Base-by-base conservation (phyloP, 371 early-diverging fungal species). In the Lichtheimia ornata region DNA sequence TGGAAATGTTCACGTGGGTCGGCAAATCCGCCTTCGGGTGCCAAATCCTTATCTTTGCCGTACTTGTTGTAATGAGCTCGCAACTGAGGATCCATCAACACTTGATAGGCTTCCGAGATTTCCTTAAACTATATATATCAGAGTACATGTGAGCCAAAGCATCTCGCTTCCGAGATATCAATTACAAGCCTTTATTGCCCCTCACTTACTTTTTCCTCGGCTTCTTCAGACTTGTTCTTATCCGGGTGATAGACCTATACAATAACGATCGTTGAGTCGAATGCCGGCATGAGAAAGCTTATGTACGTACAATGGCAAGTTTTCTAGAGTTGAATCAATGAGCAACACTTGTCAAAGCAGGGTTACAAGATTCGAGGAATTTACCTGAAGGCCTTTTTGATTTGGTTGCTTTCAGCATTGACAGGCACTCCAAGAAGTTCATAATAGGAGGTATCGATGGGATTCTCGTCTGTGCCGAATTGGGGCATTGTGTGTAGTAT, bases 41-140 rank as follows among this genome's bases (percentile, higher is more conserved):
- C 85, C 9, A 87, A 76, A 59, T 82, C 85, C 76, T 87, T 85
- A 55, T 88, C 84, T 60, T 85, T 84, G 62, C 94, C 95, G 70
- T 89, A 89, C 72, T 88, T 88, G 73, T 98, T 95, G 82, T 98
- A 98, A 61, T 84, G 82, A 17, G 89, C 79, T 52, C 98, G 88
- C 63, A 90, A 73, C 66, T 92, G 88, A n/a, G 94, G 92, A 66
- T 98, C 97, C 4, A 90, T 91, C 45, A 98, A 83, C 1, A 90
- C 89, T 79, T 95, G 96, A 70, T 98, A 97, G 11, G 97, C 98
- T 73, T 96, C 95, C 9, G 96, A 94, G 25, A 98, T 92, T 68
- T 88, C 83, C 81, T 98, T 95, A 71, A 97, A 97, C 88, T 86
- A 64, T 11, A 53, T 86, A 64, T 14, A 51, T 13, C 18, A 20